A percentile compares a stretch with the other conserved stretches of the same genome.
phyloP scores from a whole-genome alignment of 305 asterid genomes.

The Rubia tinctorum region DNA sequence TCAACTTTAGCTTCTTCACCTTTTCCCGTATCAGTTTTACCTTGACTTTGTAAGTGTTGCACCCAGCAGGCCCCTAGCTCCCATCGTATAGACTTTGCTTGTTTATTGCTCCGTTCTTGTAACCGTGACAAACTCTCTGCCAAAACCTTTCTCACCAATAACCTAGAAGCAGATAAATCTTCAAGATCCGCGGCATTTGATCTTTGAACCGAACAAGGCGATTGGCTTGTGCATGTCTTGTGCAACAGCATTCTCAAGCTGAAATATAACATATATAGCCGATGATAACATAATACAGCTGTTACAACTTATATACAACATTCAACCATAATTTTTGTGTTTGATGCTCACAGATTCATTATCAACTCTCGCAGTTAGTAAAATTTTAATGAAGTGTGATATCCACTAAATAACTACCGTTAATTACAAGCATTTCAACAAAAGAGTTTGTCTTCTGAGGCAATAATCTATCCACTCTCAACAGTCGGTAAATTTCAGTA shows the following conservation, averaged over 20 bases:
- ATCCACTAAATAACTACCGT: too few species aligned
- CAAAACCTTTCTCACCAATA: constrained; percentile 71
- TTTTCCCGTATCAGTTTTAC: constrained; percentile 75
- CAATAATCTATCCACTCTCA: too few species aligned
- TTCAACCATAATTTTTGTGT: too few species aligned
- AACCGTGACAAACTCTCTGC: constrained; percentile 78
- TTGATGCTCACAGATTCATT: too few species aligned
- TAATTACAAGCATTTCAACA: too few species aligned
- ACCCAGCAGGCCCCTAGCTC: constrained; percentile 99
- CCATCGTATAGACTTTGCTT: constrained; percentile 79
- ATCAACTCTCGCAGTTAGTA: not conserved
- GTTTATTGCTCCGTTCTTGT: constrained; percentile 52
- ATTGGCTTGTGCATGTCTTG: constrained; percentile 53
- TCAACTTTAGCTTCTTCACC: constrained; percentile 87
- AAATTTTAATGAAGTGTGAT: not conserved
- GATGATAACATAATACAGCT: not conserved
- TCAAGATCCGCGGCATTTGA: constrained; percentile 50
- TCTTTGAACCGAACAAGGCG: constrained; percentile 36
- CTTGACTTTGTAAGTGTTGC: constrained; percentile 94
- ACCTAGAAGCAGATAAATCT: constrained; percentile 49
- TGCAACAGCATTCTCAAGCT: constrained; percentile 88
- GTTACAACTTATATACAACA: not conserved
- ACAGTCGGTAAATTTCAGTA: too few species aligned
- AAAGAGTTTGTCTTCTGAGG: too few species aligned
- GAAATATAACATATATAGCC: constrained; percentile 7